Evolutionary conservation across 306 rosid genomes (phyloP).

Genomic region (Lablab purpureus): DNA sequence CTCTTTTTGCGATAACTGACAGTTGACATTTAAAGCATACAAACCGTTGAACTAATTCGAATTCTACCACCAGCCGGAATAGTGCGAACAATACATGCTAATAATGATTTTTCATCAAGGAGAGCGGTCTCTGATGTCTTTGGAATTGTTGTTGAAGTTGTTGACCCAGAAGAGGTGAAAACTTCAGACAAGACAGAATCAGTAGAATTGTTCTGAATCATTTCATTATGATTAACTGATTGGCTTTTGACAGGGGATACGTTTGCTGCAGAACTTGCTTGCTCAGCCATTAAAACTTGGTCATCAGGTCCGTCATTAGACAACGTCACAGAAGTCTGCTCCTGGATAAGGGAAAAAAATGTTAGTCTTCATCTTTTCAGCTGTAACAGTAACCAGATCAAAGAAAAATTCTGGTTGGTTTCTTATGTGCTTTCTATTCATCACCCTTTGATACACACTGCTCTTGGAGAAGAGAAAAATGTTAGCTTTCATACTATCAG

Average conservation of each 20-base stretch:
- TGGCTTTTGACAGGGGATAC: slow-evolving; percentile 55
- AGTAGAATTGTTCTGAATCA: slow-evolving; percentile 50
- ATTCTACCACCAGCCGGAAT: slow-evolving; percentile 94
- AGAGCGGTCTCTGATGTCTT: slow-evolving; percentile 63
- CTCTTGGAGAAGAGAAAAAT: slow-evolving; percentile 51
- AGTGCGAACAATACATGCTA: slow-evolving; percentile 93
- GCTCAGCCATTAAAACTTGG: slow-evolving; percentile 60
- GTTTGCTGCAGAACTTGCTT: slow-evolving; percentile 60
- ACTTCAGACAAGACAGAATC: slow-evolving; percentile 62
- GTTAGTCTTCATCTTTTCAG: slow-evolving; percentile 29
- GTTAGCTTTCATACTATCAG: slow-evolving; percentile 24
- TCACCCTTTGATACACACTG: slow-evolving; percentile 30
- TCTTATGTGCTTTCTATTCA: background rate
- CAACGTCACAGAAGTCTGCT: slow-evolving; percentile 54
- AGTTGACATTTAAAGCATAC: slow-evolving; percentile 46
- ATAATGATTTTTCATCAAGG: slow-evolving; percentile 86
- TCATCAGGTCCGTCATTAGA: slow-evolving; percentile 58
- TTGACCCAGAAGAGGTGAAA: slow-evolving; percentile 61
- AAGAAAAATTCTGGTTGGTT: background rate
- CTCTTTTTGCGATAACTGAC: slow-evolving; percentile 25
- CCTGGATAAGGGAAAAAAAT: slow-evolving; percentile 48
- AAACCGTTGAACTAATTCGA: slow-evolving; percentile 86
- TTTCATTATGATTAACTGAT: slow-evolving; percentile 60
- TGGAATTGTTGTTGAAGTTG: slow-evolving; percentile 47
- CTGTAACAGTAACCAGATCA: slow-evolving; percentile 23